These are phyloP conservation scores for Trichoderma asperellum DNA, from an alignment of 2,329 filamentous ascomycete genomes.

Conservation along the genomic window DNA sequence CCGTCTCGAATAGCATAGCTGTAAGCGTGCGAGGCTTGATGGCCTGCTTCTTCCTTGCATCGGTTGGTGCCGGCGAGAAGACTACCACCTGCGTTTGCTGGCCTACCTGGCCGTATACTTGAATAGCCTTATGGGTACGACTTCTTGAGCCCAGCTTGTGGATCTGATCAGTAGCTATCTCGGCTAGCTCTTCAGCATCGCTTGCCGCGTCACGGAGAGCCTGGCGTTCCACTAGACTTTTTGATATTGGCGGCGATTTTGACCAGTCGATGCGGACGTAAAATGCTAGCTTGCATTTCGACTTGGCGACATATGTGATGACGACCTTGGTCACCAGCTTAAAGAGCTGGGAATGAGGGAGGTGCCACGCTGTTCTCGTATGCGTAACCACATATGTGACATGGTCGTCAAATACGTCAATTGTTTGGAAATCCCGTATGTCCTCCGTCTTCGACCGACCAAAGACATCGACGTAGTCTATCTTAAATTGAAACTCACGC, in stretches of 20 bases:
- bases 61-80: slow-evolving; percentile 57
- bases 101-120: slow-evolving; percentile 77
- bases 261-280: slow-evolving; percentile 89
- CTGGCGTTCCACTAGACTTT: slow-evolving; percentile 66
- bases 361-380: slow-evolving; percentile 73
- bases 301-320: slow-evolving; percentile 91
- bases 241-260: slow-evolving; percentile 64
- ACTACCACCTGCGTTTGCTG: slow-evolving; percentile 66
- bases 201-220: slow-evolving; percentile 75
- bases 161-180: slow-evolving; percentile 77
- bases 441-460: slow-evolving; percentile 63
- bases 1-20: slow-evolving; percentile 72
- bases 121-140: slow-evolving; percentile 75
- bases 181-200: slow-evolving; percentile 74
- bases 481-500: slow-evolving; percentile 80
- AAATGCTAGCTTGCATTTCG: slow-evolving; percentile 86
- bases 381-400: slow-evolving; percentile 68
- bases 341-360: slow-evolving; percentile 80
- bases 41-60: slow-evolving; percentile 57
- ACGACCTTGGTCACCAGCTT: slow-evolving; percentile 87
- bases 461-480: slow-evolving; percentile 68
- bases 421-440: slow-evolving; percentile 81
- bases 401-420: slow-evolving; percentile 81
- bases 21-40: slow-evolving; percentile 66
- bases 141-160: slow-evolving; percentile 72